These are phyloP conservation scores for Phytophthora palmivora DNA, from an alignment of 352 stramenopile genomes.

Conservation along the genomic window DNA sequence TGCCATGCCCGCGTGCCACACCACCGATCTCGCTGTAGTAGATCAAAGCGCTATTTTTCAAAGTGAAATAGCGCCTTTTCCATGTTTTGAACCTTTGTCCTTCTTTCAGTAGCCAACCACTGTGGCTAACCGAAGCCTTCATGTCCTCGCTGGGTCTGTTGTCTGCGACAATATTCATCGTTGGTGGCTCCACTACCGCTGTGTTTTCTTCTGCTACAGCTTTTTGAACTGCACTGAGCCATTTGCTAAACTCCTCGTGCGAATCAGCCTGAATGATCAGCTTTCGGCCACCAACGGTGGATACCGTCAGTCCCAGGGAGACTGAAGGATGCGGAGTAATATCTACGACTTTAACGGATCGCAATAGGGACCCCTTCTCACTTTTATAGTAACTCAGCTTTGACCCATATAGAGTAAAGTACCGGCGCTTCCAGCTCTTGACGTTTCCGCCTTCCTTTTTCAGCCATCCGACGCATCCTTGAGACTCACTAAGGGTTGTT, in stretches of 20 bases:
- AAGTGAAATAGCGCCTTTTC: conserved; percentile 79
- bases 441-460: conserved; percentile 68
- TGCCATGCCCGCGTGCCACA: conserved; percentile 65
- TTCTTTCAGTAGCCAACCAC: conserved; percentile 83
- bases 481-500: conserved; percentile 22
- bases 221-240: conserved; percentile 53
- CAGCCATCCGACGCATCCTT: conserved; percentile 70
- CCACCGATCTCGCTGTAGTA: conserved; percentile 74
- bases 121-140: conserved; percentile 39
- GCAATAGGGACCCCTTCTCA: conserved; percentile 59
- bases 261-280: conserved; percentile 70
- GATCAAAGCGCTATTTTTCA: conserved; percentile 74
- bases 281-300: conserved; percentile 50
- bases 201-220: conserved; percentile 27
- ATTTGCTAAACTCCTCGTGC: conserved; percentile 69
- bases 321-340: conserved; percentile 44
- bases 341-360: conserved; percentile 47
- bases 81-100: conserved; percentile 79
- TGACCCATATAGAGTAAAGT: conserved; percentile 74
- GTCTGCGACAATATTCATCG: conserved; percentile 15
- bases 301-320: conserved; percentile 55
- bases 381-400: conserved; percentile 86
- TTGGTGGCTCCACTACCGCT: conserved; percentile 10
- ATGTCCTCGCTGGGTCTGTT: conserved; percentile 28
- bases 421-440: conserved; percentile 80